Evolutionary conservation across 1,284 basidiomycete genomes (phyloP).

Genomic region (Phylloboletellus chloephorus): DNA sequence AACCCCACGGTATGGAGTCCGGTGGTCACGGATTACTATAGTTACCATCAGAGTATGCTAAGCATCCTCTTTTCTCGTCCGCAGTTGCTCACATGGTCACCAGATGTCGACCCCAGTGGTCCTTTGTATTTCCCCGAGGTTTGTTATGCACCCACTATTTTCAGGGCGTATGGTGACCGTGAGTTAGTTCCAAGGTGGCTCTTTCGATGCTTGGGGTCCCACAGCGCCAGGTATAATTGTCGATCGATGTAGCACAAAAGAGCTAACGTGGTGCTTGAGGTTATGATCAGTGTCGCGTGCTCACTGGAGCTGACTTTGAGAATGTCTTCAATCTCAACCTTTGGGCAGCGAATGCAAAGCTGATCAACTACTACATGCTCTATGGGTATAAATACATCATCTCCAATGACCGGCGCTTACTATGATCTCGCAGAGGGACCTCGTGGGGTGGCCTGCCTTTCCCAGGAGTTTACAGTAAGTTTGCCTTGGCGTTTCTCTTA

Average conservation of each 20-base stretch:
- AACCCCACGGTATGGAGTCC: slow-evolving; percentile 28
- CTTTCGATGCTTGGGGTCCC: slow-evolving; percentile 72
- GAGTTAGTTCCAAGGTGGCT: slow-evolving; percentile 60
- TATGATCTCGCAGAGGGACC: slow-evolving; percentile 50
- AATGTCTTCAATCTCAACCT: slow-evolving; percentile 70
- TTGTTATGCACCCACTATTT: slow-evolving; percentile 5
- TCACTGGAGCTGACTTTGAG: slow-evolving; percentile 67
- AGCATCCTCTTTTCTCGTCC: background rate
- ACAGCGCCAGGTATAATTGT: slow-evolving; percentile 46
- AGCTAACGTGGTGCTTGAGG: slow-evolving; percentile 26
- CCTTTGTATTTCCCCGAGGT: slow-evolving; percentile 34
- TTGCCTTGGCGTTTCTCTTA: background rate
- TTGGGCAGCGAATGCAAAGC: slow-evolving; percentile 72
- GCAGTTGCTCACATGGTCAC: slow-evolving; percentile 7
- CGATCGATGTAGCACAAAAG: background rate
- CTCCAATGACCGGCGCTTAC: slow-evolving; percentile 1
- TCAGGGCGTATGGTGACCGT: slow-evolving; percentile 9
- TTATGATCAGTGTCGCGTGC: slow-evolving; percentile 44
- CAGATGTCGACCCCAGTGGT: slow-evolving; percentile 26
- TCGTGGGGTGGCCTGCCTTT: slow-evolving; percentile 75
- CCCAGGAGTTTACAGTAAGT: slow-evolving; percentile 54
- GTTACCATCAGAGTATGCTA: slow-evolving; percentile 26
- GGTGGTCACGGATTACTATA: slow-evolving; percentile 25
- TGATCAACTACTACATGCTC: slow-evolving; percentile 77
- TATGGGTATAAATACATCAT: slow-evolving; percentile 47